Base-by-base conservation (phyloP, 495 filamentous ascomycete genomes). In the Penicillium tannophilum region DNA sequence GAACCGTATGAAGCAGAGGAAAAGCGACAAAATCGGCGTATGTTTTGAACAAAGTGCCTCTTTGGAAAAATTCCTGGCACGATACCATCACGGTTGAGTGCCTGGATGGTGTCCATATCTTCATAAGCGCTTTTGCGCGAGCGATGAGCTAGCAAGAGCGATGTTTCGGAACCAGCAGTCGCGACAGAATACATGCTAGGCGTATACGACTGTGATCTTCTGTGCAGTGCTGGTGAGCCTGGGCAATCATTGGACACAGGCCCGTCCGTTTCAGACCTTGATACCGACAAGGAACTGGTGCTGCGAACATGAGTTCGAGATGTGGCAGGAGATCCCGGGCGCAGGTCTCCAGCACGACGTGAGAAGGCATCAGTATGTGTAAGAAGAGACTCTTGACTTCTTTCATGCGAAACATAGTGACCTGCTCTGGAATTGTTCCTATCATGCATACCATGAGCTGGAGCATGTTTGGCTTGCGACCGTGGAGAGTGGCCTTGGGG, bases 1-100 rank as follows among this genome's bases (percentile, higher is more conserved):
- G 87, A 80, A 1, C 90, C 90, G 57, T 93, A 93, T 1, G 87
- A 86, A 0, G 89, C 90, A 12, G 89, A 90, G 1, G 90, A 84
- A 67, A 91, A 92, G 0, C 89, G 87, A 72, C 87, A 87, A 63
- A 89, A 93, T 35, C 89, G 83, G 17, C 86, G 78, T 16, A 92
- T 84, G 63, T 92, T 92, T 41, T 83, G 81, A 2, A 90, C 76
- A 43, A 92, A 79, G 62, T 90, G 88, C 47, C 80, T 76, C 16
- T 79, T 66, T 1, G 90, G 90, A 55, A 90, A 92, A 30, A 88
- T 82, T 0, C 86, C 83, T 3, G 84, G 80, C 11, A 88, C 74
- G 44, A 75, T 68, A 0, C 87, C 87, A 16, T 79, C 81, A 7
- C 78, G 77, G 28, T 82, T 78, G 6, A 90, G 78, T 0, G 73